Base-by-base conservation (phyloP, 768 basidiomycete species). In the Chiua virens region DNA sequence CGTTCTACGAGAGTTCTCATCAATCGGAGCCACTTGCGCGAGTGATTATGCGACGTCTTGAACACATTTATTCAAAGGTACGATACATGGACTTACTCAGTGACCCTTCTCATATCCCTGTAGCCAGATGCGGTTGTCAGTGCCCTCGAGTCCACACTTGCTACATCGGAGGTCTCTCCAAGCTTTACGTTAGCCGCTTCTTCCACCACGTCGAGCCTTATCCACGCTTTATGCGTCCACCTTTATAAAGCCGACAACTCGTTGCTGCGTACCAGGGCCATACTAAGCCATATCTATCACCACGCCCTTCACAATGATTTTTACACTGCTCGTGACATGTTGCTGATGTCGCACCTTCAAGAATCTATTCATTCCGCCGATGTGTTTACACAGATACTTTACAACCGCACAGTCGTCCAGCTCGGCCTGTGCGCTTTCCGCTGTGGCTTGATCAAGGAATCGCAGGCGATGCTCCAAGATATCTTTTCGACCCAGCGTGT, bases 31-130 rank as follows among this genome's bases (percentile, higher is more conserved):
- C 89, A 20, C 79, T 92, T 38, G 85, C 86, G 35, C 82, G 96
- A 37, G 91, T 95, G 34, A 79, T 98, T 49, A 95, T 98, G 89
- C 83, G 97, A 59, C 84, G 97, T 38, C 73, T 99, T 53, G 97
- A 99, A 68, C 97, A 98, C 66, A 93, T 99, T 44, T 98, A 99
- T 71, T 94, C 91, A 35, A 98, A 99, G 86, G 94, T 95, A 53
- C 50, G 51, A 32, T 35, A 10, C 30, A 37, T 11, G 10, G 27
- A 25, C 8, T 8, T 36, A 3, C 10, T 36, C 15, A n/a, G 17
- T 27, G 8, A 27, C 13, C 17, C 20, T 48, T 6, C 39, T 61
- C 40, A 64, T 32, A 43, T 35, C n/a, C 52, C 47, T 48, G 45
- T 28, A 97, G 94, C 97, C 97, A 42, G 92, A 97, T 63, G 79